A percentile compares a stretch with the other conserved stretches of the same genome.
phyloP scores from a whole-genome alignment of 306 rosid genomes.

The Sindora glabra region DNA sequence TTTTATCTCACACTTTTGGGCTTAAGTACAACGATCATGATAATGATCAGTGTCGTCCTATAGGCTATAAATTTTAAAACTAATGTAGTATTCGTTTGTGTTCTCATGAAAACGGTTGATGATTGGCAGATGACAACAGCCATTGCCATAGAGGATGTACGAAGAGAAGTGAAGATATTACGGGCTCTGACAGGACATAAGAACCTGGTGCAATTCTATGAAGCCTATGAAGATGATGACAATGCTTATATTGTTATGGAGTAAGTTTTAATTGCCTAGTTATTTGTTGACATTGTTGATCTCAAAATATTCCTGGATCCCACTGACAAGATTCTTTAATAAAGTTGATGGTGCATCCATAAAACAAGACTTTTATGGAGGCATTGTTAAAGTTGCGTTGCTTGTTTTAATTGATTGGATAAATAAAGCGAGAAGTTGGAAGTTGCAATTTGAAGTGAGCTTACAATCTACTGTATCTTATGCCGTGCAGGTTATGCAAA shows the following conservation, averaged over 20 bases:
- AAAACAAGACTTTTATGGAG: not conserved
- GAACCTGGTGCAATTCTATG: slow-evolving; percentile 78
- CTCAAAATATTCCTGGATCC: not conserved
- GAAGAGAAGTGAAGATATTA: slow-evolving; percentile 85
- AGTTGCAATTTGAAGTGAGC: too few relatives aligned
- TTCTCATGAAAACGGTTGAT: slow-evolving; percentile 21
- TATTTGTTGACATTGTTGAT: not conserved
- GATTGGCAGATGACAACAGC: slow-evolving; percentile 78
- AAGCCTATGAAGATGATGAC: slow-evolving; percentile 71
- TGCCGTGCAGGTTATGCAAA: slow-evolving; percentile 63
- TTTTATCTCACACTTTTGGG: slow-evolving; percentile 2
- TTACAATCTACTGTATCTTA: slow-evolving; percentile 9
- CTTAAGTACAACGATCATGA: not conserved
- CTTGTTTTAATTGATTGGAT: slow-evolving; percentile 8
- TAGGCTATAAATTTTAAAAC: slow-evolving; percentile 3
- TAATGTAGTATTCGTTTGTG: slow-evolving; percentile 2
- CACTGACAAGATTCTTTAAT: not conserved
- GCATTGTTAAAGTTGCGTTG: not conserved
- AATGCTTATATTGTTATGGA: slow-evolving; percentile 81
- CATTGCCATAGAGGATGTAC: slow-evolving; percentile 75
- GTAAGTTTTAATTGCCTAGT: slow-evolving; percentile 41
- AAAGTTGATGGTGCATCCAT: not conserved
- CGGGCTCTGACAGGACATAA: slow-evolving; percentile 68
- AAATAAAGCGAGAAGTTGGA: not conserved
- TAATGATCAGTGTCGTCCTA: slow-evolving; percentile 3